These are phyloP conservation scores for Globisporangium paroecandrum DNA, from an alignment of 352 stramenopile genomes.

Conservation along the genomic window DNA sequence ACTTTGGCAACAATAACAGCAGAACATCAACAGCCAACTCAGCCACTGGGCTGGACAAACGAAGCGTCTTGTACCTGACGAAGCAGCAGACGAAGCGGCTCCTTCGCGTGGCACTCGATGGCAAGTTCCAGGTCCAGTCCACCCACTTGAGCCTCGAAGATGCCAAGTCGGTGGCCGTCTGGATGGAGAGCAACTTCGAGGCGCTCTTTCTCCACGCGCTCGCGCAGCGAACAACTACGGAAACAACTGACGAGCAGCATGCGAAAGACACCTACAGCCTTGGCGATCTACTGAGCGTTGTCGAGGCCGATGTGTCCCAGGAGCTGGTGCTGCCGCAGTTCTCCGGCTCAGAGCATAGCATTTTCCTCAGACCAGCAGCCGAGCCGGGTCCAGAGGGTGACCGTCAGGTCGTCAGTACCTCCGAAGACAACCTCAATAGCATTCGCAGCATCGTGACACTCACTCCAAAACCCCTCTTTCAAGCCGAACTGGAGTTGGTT, in stretches of 20 bases:
- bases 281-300: constrained; percentile 28
- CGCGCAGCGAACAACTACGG: constrained; percentile 1
- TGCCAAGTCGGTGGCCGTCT: constrained; percentile 16
- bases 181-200: constrained; percentile 42
- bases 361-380: constrained; percentile 2
- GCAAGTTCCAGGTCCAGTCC: constrained; percentile 23
- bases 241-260: background rate
- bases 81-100: constrained; percentile 52
- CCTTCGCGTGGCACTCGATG: constrained; percentile 34
- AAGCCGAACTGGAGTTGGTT: constrained; percentile 16
- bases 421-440: background rate
- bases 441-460: constrained; percentile 1
- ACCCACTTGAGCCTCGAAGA: background rate
- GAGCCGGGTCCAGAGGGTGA: background rate
- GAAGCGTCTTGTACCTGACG: constrained; percentile 17
- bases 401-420: background rate
- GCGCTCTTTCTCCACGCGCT: constrained; percentile 29
- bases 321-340: constrained; percentile 26
- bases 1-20: background rate
- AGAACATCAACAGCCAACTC: background rate
- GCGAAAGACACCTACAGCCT: constrained; percentile 22
- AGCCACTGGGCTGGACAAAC: background rate
- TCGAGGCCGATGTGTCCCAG: constrained; percentile 19
- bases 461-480: constrained; percentile 19
- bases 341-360: background rate